phyloP scores from a whole-genome alignment of 192 early-diverging fungal genomes.

The Paraglomus occultum region DNA sequence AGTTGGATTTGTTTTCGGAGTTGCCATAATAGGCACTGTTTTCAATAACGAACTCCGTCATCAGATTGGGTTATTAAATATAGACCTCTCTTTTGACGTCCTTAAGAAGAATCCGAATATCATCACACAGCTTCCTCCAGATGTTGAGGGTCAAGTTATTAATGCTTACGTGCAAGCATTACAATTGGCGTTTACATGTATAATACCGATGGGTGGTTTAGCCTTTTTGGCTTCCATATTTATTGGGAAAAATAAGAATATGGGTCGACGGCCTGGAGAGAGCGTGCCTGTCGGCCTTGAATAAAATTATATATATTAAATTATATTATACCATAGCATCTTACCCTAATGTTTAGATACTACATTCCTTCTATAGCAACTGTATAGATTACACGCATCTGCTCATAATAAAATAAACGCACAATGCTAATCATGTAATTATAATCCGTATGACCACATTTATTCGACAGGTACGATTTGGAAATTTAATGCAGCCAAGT shows the following conservation, averaged over 20 bases:
- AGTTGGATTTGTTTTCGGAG: conserved; percentile 54
- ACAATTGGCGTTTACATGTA: conserved; percentile 52
- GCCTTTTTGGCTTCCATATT: conserved; percentile 50
- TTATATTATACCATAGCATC: no score
- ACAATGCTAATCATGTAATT: no score
- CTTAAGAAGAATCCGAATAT: conserved; percentile 31
- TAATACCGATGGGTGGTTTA: conserved; percentile 49
- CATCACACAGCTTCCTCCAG: conserved; percentile 34
- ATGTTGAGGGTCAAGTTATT: conserved; percentile 42
- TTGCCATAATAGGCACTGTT: conserved; percentile 66
- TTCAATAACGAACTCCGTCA: conserved; percentile 53
- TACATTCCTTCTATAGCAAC: no score
- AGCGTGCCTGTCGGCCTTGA: neutral
- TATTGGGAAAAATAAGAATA: conserved; percentile 38
- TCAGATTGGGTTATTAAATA: conserved; percentile 27
- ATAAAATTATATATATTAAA: no score
- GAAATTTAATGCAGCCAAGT: no score
- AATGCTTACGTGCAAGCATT: conserved; percentile 54
- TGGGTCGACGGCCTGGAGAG: neutral
- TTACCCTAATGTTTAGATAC: no score
- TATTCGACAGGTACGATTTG: no score
- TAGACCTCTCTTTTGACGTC: neutral
- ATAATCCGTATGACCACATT: no score
- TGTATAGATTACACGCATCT: no score
- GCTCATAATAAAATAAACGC: no score